Percentiles rank a stretch among this genome's conserved stretches.
phyloP scores from a whole-genome alignment of 805 yeast species.

The Candida maesae region DNA sequence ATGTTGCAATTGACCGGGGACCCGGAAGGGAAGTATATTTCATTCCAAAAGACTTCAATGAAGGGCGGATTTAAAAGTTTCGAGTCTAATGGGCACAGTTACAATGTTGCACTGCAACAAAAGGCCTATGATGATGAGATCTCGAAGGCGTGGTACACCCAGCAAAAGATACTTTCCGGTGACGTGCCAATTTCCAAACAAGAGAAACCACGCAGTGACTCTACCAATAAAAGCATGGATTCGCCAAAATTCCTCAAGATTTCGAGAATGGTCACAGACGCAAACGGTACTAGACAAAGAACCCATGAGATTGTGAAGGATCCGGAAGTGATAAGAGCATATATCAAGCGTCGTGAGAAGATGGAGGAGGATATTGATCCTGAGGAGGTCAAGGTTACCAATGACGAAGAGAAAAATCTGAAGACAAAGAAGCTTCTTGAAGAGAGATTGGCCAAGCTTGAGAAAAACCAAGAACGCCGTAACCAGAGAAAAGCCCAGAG shows the following conservation, averaged over 20 bases:
- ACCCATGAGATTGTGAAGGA: constrained; percentile 75
- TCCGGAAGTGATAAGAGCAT: constrained; percentile 83
- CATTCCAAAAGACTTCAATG: constrained; percentile 88
- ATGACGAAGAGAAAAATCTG: constrained; percentile 79
- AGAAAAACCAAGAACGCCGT: constrained; percentile 69
- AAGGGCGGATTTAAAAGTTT: constrained; percentile 76
- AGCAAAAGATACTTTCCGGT: constrained; percentile 54
- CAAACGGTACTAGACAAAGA: constrained; percentile 82
- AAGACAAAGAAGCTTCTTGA: constrained; percentile 73
- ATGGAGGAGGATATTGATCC: constrained; percentile 62
- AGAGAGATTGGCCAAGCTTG: constrained; percentile 78
- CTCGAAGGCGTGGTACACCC: constrained; percentile 84
- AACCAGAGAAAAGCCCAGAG: constrained; percentile 52
- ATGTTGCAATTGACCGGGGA: constrained; percentile 96
- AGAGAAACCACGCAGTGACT: constrained; percentile 26
- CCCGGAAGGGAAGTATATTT: constrained; percentile 86
- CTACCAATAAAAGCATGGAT: constrained; percentile 2
- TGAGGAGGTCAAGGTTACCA: constrained; percentile 71
- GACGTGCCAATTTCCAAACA: constrained; percentile 10
- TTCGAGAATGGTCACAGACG: constrained; percentile 76
- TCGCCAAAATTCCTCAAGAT: constrained; percentile 49
- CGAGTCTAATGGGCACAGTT: constrained; percentile 60
- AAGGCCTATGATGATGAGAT: constrained; percentile 90
- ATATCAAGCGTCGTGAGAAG: constrained; percentile 65
- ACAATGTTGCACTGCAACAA: constrained; percentile 82